Percentiles rank a stretch among this genome's conserved stretches.
These are phyloP conservation scores for Solanum virginianum DNA, from an alignment of 257 asterid genomes.

Conservation along the genomic window DNA sequence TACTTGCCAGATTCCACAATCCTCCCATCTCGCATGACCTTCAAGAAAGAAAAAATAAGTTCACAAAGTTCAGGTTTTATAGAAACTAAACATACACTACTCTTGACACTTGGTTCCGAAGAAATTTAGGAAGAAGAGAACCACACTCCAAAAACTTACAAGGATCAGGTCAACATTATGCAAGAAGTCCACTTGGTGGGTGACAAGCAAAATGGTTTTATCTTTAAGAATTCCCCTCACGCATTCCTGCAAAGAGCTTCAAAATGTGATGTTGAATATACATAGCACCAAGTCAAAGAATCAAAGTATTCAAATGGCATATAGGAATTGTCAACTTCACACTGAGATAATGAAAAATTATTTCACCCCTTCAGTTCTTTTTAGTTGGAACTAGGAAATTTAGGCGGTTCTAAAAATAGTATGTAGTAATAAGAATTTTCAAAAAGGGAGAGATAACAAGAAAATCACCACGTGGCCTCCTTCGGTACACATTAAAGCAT, in stretches of 20 bases:
- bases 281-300: background rate
- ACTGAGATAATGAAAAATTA: background rate
- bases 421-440: background rate
- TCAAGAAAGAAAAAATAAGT: background rate
- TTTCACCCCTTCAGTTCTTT: too few relatives aligned
- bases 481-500: background rate
- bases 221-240: constrained; percentile 67
- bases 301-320: background rate
- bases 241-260: constrained; percentile 52
- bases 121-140: background rate
- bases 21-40: constrained; percentile 94
- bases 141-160: constrained; percentile 25
- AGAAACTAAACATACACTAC: background rate
- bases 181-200: constrained; percentile 99
- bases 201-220: constrained; percentile 79
- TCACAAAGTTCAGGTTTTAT: background rate
- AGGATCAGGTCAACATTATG: constrained; percentile 83
- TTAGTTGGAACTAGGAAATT: too few relatives aligned
- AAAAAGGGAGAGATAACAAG: background rate
- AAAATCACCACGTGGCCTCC: background rate
- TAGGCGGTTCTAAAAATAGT: too few relatives aligned
- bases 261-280: background rate
- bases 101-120: background rate
- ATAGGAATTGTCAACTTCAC: background rate
- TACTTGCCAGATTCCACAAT: constrained; percentile 86